phyloP scores from a whole-genome alignment of 257 asterid genomes.

The Solanum sejunctum region DNA sequence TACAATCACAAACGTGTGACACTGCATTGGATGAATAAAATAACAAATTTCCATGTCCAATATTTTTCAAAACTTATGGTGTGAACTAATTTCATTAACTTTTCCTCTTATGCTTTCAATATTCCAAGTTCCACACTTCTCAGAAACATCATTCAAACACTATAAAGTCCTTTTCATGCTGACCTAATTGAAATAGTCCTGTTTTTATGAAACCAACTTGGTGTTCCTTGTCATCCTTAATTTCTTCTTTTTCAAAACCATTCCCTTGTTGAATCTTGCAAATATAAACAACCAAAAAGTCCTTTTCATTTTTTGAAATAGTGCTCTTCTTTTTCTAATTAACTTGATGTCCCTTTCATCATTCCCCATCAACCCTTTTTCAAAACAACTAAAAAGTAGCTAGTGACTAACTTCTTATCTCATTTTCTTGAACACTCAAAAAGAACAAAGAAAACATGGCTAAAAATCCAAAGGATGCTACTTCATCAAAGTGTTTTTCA shows the following conservation, averaged over 20 bases:
- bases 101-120: background rate
- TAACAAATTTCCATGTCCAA: background rate
- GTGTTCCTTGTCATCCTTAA: background rate
- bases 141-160: background rate
- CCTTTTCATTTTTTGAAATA: background rate
- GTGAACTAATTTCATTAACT: background rate
- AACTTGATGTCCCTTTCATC: background rate
- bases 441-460: background rate
- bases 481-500: slow-evolving; percentile 20
- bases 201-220: background rate
- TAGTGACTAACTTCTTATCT: background rate
- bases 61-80: background rate
- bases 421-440: background rate
- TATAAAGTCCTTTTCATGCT: background rate
- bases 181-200: background rate
- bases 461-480: slow-evolving; percentile 2
- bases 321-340: background rate
- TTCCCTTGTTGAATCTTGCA: background rate
- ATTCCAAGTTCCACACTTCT: background rate
- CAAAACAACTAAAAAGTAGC: no score
- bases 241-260: background rate
- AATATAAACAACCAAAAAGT: background rate
- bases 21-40: background rate
- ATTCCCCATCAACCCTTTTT: background rate
- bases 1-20: background rate